A percentile compares a stretch with the other conserved stretches of the same genome.
phyloP scores from a whole-genome alignment of 2,329 filamentous ascomycete species.

The Colletotrichum tamarilloi region DNA sequence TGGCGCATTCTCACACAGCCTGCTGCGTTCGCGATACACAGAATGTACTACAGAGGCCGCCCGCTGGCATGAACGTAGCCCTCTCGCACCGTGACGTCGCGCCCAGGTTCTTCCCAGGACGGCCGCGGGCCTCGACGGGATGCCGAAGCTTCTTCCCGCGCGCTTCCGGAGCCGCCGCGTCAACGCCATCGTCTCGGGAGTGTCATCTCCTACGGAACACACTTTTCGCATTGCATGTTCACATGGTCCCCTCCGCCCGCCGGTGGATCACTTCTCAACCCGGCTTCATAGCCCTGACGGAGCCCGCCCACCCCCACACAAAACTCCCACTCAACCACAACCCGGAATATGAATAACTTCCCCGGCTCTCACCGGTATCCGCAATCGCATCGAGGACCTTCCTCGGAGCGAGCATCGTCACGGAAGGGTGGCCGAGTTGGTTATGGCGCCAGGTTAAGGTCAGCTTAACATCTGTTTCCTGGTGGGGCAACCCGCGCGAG shows the following conservation, averaged over 20 bases:
- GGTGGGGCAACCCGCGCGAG: constrained; percentile 36
- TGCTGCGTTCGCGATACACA: too few species aligned
- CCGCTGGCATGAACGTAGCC: too few species aligned
- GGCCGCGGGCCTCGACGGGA: too few species aligned
- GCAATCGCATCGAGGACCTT: not conserved
- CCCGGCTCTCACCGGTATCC: not conserved
- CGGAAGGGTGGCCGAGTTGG: constrained; percentile 36
- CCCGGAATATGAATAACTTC: not conserved
- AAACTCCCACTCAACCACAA: not conserved
- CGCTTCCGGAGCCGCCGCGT: not conserved
- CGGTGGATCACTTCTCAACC: not conserved
- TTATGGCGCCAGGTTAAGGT: constrained; percentile 36
- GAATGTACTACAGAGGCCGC: too few species aligned
- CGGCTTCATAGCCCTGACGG: constrained; percentile 11
- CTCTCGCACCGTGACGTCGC: too few species aligned
- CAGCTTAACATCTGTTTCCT: constrained; percentile 36
- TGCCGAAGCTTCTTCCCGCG: not conserved
- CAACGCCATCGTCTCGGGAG: not conserved
- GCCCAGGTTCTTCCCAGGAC: too few species aligned
- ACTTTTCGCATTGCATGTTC: too few species aligned
- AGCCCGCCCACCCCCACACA: not conserved
- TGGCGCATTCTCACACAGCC: too few species aligned
- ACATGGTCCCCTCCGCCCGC: too few species aligned
- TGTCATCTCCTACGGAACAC: not conserved
- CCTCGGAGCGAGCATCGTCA: not conserved